Evolutionary conservation across 495 filamentous ascomycete species (phyloP).

Genomic region (Copromyces sp.): DNA sequence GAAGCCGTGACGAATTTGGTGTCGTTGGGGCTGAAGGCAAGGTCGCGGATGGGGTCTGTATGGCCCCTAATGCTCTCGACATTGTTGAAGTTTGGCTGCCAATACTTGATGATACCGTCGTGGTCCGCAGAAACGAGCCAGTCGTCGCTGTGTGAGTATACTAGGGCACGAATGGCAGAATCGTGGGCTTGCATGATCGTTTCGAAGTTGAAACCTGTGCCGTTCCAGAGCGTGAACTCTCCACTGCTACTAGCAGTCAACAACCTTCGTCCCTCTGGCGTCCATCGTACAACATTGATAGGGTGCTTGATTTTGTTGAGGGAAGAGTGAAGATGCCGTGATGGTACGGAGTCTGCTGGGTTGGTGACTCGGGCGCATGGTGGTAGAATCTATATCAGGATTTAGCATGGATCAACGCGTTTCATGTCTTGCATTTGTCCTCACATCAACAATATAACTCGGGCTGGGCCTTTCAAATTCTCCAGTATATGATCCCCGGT

Average conservation of each 20-base stretch:
- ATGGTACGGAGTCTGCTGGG: slow-evolving; percentile 74
- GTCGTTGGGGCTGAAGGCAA: slow-evolving; percentile 90
- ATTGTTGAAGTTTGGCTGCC: slow-evolving; percentile 99
- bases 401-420: slow-evolving; percentile 15
- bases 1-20: slow-evolving; percentile 92
- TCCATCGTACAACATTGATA: slow-evolving; percentile 96
- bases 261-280: slow-evolving; percentile 83
- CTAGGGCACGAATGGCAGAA: slow-evolving; percentile 74
- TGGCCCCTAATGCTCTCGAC: slow-evolving; percentile 91
- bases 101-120: slow-evolving; percentile 92
- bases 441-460: slow-evolving; percentile 82
- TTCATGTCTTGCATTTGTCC: slow-evolving; percentile 19
- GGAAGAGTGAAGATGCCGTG: slow-evolving; percentile 85
- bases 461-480: slow-evolving; percentile 76
- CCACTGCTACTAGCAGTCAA: slow-evolving; percentile 91
- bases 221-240: slow-evolving; percentile 98
- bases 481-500: slow-evolving; percentile 52
- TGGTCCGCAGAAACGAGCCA: slow-evolving; percentile 96
- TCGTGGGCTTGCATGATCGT: slow-evolving; percentile 99
- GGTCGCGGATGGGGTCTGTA: slow-evolving; percentile 74
- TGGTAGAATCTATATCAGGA: slow-evolving; percentile 61
- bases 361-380: slow-evolving; percentile 61
- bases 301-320: slow-evolving; percentile 97
- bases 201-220: slow-evolving; percentile 97
- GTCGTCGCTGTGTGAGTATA: slow-evolving; percentile 89